Conservation (phyloP, 257 asterid species). For the Euphrasia confusa region DNA sequence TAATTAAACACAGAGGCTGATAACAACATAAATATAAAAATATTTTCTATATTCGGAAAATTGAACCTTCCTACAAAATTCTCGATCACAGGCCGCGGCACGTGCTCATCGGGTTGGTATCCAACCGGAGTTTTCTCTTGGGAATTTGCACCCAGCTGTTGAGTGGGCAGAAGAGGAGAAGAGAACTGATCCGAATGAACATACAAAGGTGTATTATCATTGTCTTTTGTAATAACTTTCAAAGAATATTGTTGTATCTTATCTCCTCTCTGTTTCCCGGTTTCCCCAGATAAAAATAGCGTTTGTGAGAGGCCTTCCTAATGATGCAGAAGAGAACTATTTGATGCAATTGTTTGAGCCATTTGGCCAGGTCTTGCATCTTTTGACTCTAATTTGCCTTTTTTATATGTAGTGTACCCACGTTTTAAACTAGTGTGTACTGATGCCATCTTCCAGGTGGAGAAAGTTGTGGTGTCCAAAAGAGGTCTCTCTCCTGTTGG, state of each 20-base stretch:
- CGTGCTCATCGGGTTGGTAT: conserved; percentile 79
- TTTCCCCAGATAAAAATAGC: conserved; percentile 74
- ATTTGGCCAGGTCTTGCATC: conserved; percentile 63
- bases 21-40: conserved; percentile 32
- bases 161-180: conserved; percentile 86
- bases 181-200: conserved; percentile 52
- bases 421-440: conserved; percentile 22
- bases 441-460: conserved; percentile 57
- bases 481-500: conserved; percentile 60
- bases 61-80: conserved; percentile 67
- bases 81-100: conserved; percentile 93
- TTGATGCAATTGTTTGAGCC: conserved; percentile 69
- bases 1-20: conserved; percentile 30
- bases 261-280: conserved; percentile 20
- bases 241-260: conserved; percentile 19
- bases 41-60: conserved; percentile 30
- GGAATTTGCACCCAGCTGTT: conserved; percentile 79
- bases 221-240: conserved; percentile 14
- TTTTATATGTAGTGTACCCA: conserved; percentile 12
- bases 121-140: conserved; percentile 76
- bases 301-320: conserved; percentile 68
- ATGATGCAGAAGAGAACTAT: conserved; percentile 66
- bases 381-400: conserved; percentile 21
- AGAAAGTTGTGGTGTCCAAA: conserved; percentile 64
- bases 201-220: conserved; percentile 54